Evolutionary conservation across 768 basidiomycete genomes (phyloP).

Genomic region (Rhodosporidiobolus sp.): DNA sequence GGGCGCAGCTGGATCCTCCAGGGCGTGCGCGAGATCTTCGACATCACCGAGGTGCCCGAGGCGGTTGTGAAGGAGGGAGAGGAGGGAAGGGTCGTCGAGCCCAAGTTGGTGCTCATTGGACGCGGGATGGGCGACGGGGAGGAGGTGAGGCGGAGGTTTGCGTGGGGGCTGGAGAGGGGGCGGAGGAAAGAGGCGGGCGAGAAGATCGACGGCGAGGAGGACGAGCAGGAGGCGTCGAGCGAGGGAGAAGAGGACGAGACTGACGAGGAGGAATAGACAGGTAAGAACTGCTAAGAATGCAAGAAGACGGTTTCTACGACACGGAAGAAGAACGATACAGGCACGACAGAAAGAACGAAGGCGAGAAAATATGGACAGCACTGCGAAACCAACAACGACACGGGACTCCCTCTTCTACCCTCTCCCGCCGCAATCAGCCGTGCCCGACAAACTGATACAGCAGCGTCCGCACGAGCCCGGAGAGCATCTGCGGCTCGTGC

Average conservation of each 20-base stretch:
- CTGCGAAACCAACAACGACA: not conserved
- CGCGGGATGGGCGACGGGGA: slow-evolving; percentile 25
- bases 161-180: slow-evolving; percentile 5
- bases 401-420: not conserved
- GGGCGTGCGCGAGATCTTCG: slow-evolving; percentile 87
- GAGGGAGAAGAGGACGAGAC: not conserved
- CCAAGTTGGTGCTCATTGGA: slow-evolving; percentile 42
- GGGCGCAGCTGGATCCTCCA: slow-evolving; percentile 68
- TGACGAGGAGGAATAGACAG: not conserved
- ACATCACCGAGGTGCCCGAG: slow-evolving; percentile 48
- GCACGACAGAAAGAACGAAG: not conserved
- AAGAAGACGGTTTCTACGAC: not conserved
- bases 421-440: slow-evolving; percentile 58
- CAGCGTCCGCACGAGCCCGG: slow-evolving; percentile 72
- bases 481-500: slow-evolving; percentile 75
- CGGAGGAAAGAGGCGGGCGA: not conserved
- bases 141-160: slow-evolving; percentile 7
- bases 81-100: slow-evolving; percentile 18
- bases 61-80: not conserved
- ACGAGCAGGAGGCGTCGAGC: not conserved
- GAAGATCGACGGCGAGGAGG: not conserved
- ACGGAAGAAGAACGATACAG: not conserved
- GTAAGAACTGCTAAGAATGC: not conserved
- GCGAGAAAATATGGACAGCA: not conserved
- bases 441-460: slow-evolving; percentile 87